Evolutionary conservation across 139 green algal genomes (phyloP), one percentile per base, ranked within the genome.

Genomic region (Chlamydomonas schloesseri): DNA sequence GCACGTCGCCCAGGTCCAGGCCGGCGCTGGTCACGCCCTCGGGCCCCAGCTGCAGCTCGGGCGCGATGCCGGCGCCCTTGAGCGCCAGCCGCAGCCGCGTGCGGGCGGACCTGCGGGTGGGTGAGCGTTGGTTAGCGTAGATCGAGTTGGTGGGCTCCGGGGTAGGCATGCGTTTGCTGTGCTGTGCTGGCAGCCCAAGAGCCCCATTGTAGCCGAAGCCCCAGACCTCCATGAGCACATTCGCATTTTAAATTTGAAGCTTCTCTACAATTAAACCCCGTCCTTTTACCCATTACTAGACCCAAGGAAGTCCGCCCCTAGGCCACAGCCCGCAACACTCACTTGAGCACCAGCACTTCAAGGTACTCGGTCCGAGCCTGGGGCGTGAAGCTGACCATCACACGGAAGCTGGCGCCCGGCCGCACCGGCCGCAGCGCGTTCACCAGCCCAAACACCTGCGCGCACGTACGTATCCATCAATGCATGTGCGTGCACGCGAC

Each of bases 1-100:
- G 31, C 37, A 94, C 91, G 58, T 96, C 93, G 0, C 93, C 93
- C 68, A 95, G 81, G 82, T 92, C 89, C 42, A 96, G 85, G 15
- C 91, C 91, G 1, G 68, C 26, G 57, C 55, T 73, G 53, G 87
- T 76, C 6, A 84, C 81, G 11, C 72, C 82, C 3, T 74, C 33
- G 0, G 93, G 93, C 23, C 77, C 75, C 71, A 96, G 69, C 53
- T 89, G 60, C 50, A 95, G 74, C 71, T 88, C 83, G 3, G 93
- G 93, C 13, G 93, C 85, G 29, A 96, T 93, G 65, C 93, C 93
- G 34, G 86, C 73, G 23, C 93, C 93, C 42, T 87, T 89, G 23
- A 95, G 89, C 3, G 83, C 88, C n/a, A 94, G 62, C 0, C 90
- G 84, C 28, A 95, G 55, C n/a, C 62, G 71, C 18, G 86, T 91